Base-by-base conservation (phyloP, 2,329 filamentous ascomycete species). In the Paradendryphiella salina region DNA sequence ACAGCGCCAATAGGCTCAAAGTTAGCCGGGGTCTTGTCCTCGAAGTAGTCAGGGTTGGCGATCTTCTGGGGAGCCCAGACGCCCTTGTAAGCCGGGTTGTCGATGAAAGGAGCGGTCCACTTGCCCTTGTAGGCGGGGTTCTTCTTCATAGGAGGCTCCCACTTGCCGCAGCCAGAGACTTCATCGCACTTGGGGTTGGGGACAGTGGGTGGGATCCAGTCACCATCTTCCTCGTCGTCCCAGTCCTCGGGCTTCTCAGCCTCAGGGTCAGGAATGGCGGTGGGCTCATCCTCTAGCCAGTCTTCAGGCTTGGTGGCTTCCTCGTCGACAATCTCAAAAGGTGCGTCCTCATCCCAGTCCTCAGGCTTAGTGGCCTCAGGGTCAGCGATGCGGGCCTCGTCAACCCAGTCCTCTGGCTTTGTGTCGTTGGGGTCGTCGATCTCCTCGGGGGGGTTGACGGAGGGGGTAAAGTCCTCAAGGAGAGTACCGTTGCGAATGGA, bases 61-160 rank as follows among this genome's bases (percentile, higher is more conserved):
- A 99, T 96, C 88, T 96, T 96, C 78, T 86, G 85, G 66, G 94
- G 93, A 72, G 86, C 85, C 94, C 94, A 99, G 57, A 85, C 80
- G 64, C 94, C 94, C 87, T 97, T 97, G 86, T 97, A 99, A 67
- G 82, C 90, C 52, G 94, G 94, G 86, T 99, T 99, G 79, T 97
- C 93, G 67, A 99, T 90, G 75, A 86, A 84, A 56, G 91, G 90
- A 38, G 94, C 89, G 63, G 84, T 85, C 94, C 94, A 99, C 83
- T 96, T 96, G 86, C 94, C 94, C 89, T 97, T 97, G 86, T 96
- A 97, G 59, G 82, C 88, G 60, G 90, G 90, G 85, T 97, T 97
- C 81, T 88, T 89, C 80, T 86, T 96, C 85, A 89, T 85, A 63
- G 94, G 94, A 79, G 89, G 85, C 67, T 86, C 82, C 94, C 94